A percentile compares a stretch with the other conserved stretches of the same genome.
Evolutionary conservation across 257 asterid genomes (phyloP).

Genomic region (Rhazya stricta): DNA sequence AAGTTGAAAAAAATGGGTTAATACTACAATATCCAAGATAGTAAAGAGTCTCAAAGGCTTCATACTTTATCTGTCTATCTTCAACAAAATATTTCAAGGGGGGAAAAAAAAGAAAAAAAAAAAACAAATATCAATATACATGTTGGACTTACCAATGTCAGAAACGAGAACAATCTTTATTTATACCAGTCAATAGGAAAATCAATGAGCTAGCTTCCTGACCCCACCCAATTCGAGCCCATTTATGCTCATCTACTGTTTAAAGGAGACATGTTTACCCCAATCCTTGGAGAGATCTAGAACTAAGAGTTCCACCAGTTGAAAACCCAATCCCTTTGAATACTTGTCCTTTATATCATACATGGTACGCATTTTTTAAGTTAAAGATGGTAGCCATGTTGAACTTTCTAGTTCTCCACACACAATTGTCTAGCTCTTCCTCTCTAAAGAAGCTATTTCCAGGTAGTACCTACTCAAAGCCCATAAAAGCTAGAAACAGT

Average conservation of each 20-base stretch:
- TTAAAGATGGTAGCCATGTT: too few relatives aligned
- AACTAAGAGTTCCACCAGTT: too few relatives aligned
- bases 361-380: too few relatives aligned
- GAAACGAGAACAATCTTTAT: background rate
- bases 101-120: background rate
- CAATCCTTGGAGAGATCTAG: too few relatives aligned
- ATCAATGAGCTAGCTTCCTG: background rate
- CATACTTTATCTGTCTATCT: background rate
- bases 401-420: too few relatives aligned
- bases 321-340: too few relatives aligned
- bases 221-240: background rate
- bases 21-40: background rate
- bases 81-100: too few relatives aligned
- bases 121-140: background rate
- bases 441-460: too few relatives aligned
- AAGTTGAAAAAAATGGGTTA: background rate
- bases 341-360: too few relatives aligned
- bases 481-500: background rate
- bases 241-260: background rate
- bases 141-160: background rate
- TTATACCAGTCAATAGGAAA: background rate
- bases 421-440: too few relatives aligned
- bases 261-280: too few relatives aligned
- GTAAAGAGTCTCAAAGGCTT: background rate
- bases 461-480: background rate